Evolutionary conservation across 345 rosid genomes (phyloP), one percentile per base, ranked within the genome.

Genomic region (Eucalyptus erythrocorys): DNA sequence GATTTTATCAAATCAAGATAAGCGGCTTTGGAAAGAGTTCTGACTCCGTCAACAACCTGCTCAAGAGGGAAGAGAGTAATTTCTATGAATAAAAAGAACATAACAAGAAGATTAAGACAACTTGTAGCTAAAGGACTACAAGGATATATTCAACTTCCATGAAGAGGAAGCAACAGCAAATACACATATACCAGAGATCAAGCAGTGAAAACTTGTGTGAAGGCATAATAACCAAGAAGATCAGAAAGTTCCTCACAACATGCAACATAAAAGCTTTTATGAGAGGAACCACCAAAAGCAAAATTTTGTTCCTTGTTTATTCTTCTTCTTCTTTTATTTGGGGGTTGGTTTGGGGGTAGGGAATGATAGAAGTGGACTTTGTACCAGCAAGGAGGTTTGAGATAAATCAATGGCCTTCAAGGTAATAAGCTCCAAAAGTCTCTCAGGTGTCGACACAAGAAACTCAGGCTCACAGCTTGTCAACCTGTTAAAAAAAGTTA

Each of bases 391-490:
- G 81, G 98, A 95, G 85, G 95, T 95, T 37, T 94, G 89, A 19
- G 98, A 94, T 92, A 96, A 86, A 90, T 95, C 97, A 80, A 95
- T 87, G 30, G 97, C 98, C 92, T 95, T 94, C 91, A 93, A 47
- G 86, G 93, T 91, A 90, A 96, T 89, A 90, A 98, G 96, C 95
- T 95, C 97, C 91, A 94, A 90, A 91, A 96, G 99, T 89, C 99
- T 96, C 91, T 93, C 96, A 85, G 99, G 98, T 30, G 98, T 97
- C 40, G 98, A 92, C 85, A 97, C 94, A 66, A 98, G 92, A 93
- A 95, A 96, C 92, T 98, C 99, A 85, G 99, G 99, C 89, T 98
- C 99, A 82, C 96, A 93, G 87, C 94, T 96, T 89, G 91, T 94
- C 92, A 98, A 92, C 43, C 99, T 97, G 91, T 91, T 91, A 22